Conservation (phyloP, 768 basidiomycete genomes). For the Neoboletus magnificus region DNA sequence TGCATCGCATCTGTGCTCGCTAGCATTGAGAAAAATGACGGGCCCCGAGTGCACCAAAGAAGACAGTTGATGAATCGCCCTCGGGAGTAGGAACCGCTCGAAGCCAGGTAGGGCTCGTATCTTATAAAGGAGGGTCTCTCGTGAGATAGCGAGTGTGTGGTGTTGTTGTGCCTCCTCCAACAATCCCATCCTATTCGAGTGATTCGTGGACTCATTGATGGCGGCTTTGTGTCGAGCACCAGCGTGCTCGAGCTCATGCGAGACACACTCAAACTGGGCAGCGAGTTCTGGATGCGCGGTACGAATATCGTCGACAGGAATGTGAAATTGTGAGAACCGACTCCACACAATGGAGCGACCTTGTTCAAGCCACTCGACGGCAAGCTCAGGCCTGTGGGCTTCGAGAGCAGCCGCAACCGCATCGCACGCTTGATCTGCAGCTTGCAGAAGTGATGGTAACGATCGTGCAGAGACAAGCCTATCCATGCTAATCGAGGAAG, state of each 20-base stretch:
- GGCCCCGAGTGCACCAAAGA: neutral
- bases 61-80: neutral
- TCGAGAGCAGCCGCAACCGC: neutral
- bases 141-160: neutral
- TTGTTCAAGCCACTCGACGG: neutral
- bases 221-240: neutral
- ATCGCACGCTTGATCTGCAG: neutral
- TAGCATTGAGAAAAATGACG: neutral
- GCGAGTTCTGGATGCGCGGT: neutral
- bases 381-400: neutral
- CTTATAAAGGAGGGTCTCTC: neutral
- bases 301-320: neutral
- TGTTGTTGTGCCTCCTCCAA: neutral
- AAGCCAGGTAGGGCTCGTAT: neutral
- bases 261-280: neutral
- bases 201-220: neutral
- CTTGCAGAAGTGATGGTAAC: neutral
- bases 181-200: neutral
- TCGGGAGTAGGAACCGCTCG: neutral
- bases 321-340: neutral
- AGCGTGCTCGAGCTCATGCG: neutral
- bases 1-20: neutral
- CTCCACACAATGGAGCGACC: neutral
- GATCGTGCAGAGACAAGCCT: neutral
- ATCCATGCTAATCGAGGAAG: neutral